Base-by-base conservation (phyloP, 148 eudicot genomes). In the Heliamphora exappendiculata region DNA sequence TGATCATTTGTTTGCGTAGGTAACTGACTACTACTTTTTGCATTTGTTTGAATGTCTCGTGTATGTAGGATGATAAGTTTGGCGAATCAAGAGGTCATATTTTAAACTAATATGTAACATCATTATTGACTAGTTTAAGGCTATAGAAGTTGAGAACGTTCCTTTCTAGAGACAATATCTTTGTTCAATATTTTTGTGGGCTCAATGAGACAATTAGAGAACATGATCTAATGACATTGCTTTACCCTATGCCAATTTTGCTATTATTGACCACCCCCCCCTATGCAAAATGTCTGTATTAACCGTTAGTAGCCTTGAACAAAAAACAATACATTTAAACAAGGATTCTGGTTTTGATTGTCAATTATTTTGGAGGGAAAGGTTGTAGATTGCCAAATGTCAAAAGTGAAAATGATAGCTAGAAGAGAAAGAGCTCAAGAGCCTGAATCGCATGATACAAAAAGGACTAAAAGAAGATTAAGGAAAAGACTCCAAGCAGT, bases 1-100 rank as follows among this genome's bases (percentile, higher is more conserved):
- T 84, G 97, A 93, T 89, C 41, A 78, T 73, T 86, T 95, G 81
- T 95, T 92, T 91, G 87, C 87, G 98, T 95, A 92, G 85, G 94
- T 87, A 76, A 74, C 79, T 16, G 16, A 66, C 57, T 57, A 26
- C 70, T 24, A 28, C 29, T 53, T 68, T 74, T 9, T 60, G 1
- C 37, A 3, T 16, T 31, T 53, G 68, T 75, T 17, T 16, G 0
- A 59, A 6, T 73, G 29, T 55, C 59, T 37, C 6, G 9, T 65
- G 20, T 24, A 34, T 26, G 13, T 49, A 31, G 54, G 67, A 62
- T n/a, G 2, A 45, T 60, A 20, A 44, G 59, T 24, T 54, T 9
- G 26, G 20, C 47, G 31, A 10, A 71, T 36, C 7, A 73, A 39
- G 0, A 0, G 5, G 28, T 24, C 28, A 58, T 41, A 3, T 17